Base-by-base conservation (phyloP, 164 flowering plant genomes). In the Warburgia ugandensis region DNA sequence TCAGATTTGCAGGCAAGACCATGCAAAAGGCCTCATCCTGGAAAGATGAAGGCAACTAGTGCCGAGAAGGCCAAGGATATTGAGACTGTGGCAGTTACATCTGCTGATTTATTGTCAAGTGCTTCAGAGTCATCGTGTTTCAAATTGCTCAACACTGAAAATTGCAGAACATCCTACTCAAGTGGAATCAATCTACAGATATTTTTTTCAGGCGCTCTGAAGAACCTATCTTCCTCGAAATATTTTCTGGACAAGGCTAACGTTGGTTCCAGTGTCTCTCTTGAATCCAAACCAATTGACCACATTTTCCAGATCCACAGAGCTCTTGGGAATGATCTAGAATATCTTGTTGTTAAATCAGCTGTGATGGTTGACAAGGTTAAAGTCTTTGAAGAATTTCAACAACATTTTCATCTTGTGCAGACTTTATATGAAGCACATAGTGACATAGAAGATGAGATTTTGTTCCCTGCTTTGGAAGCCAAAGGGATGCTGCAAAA, bases 391-490 rank as follows among this genome's bases (percentile, higher is more conserved):
- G 11, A 28, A 41, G 90, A 80, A 25, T 86, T 90, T 50, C 45
- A 44, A 29, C 62, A 32, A 43, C 77, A 76, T 7, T 91, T 91
- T 66, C 68, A 69, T 36, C 69, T 79, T 30, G 19, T 83, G 45
- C 46, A 43, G 16, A 48, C 61, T 54, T 50, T 83, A 4, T 76
- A 65, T 65, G 62, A 74, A 63, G 68, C 77, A n/a, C 96, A 91
- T 48, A 76, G 86, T 61, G 68, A 77, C 33, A 67, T 78, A 13
- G 96, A 91, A 71, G 96, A 87, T 69, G 74, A 76, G 45, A 63
- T 91, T 32, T 90, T 75, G 1, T 84, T 91, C 65, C 98, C 98
- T 40, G 92, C 86, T 41, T 59, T 91, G 64, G 96, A 87, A 61
- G 81, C 81, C 20, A 85, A 77, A 68, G 92, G 67, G 29, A 56